These are phyloP conservation scores for Alnus rubra DNA, from an alignment of 306 rosid genomes.

Conservation along the genomic window DNA sequence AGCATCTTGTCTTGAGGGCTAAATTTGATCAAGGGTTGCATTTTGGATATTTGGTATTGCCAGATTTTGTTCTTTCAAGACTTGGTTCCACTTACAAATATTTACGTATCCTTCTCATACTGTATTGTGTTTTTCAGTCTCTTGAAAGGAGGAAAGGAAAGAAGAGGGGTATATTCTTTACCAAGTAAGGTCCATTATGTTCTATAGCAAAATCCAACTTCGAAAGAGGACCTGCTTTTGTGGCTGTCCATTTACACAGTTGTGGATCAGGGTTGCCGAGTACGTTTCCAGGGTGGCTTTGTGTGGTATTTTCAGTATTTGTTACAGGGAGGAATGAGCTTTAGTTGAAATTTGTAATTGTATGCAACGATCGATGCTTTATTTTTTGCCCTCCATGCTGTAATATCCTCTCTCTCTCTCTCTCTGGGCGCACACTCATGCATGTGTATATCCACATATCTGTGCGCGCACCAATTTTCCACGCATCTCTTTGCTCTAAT, in stretches of 20 bases:
- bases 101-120: not conserved
- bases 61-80: not conserved
- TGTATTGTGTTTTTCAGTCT: conserved; percentile 52
- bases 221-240: conserved; percentile 22
- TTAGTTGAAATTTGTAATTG: conserved; percentile 40
- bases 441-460: not conserved
- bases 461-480: not conserved
- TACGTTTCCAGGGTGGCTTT: conserved; percentile 25
- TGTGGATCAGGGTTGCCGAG: conserved; percentile 32
- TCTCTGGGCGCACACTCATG: not conserved
- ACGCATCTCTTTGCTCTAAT: not conserved
- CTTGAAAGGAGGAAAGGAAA: conserved; percentile 76
- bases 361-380: conserved; percentile 19
- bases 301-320: conserved; percentile 23
- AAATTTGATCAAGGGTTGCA: not conserved
- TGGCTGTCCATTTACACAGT: conserved; percentile 26
- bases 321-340: conserved; percentile 44
- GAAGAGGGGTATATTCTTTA: conserved; percentile 71
- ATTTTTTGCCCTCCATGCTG: conserved; percentile 5
- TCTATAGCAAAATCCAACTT: conserved; percentile 27
- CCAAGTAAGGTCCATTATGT: conserved; percentile 39
- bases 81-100: not conserved
- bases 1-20: not conserved
- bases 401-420: not conserved
- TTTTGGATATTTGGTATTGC: not conserved